Percentiles rank a stretch among this genome's conserved stretches.
Conservation (phyloP, 495 filamentous ascomycete species). For the Sordaria brevicollis region DNA sequence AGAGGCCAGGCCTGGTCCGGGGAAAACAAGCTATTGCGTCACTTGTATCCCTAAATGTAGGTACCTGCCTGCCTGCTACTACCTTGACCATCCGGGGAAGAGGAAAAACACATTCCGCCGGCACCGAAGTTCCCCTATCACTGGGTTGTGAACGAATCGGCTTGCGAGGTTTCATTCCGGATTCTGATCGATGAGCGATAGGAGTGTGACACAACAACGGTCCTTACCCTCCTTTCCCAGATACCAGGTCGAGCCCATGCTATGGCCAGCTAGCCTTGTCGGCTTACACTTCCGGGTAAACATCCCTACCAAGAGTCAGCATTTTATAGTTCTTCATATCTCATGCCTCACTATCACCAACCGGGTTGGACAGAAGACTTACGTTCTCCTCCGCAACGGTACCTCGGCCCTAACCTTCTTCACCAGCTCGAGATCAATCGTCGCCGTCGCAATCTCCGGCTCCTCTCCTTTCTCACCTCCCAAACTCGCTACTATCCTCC, state of each 20-base stretch:
- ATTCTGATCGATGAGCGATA: background rate
- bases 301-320: constrained; percentile 32
- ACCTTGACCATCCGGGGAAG: background rate
- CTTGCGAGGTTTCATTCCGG: background rate
- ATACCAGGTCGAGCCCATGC: background rate
- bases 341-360: background rate
- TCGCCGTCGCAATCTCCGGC: constrained; percentile 36
- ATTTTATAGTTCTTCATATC: background rate
- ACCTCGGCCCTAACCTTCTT: constrained; percentile 46
- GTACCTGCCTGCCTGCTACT: too few relatives aligned
- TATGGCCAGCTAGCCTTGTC: background rate
- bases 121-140: background rate
- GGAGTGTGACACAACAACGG: background rate
- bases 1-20: background rate
- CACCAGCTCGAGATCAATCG: constrained; percentile 36
- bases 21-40: background rate
- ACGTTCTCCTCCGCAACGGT: constrained; percentile 50
- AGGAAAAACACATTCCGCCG: background rate
- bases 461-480: constrained; percentile 34
- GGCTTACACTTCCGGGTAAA: constrained; percentile 48
- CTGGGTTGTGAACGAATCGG: background rate
- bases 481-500: constrained; percentile 57
- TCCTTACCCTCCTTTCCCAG: too few relatives aligned
- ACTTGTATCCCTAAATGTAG: background rate
- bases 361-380: constrained; percentile 8